Evolutionary conservation across 2,329 filamentous ascomycete species (phyloP).

Genomic region (Rhynchosporium secalis): DNA sequence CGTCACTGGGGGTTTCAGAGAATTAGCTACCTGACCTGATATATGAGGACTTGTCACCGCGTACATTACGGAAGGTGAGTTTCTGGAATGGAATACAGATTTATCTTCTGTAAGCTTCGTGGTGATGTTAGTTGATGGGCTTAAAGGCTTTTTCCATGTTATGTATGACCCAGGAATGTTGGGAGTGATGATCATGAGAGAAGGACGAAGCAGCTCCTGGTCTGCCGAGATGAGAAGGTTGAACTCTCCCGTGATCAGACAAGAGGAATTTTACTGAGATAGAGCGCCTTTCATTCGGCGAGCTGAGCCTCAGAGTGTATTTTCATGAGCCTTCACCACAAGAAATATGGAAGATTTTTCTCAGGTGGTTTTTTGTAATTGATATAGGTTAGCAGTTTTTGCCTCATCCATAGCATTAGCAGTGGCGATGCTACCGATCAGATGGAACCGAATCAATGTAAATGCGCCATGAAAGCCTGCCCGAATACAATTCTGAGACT

Average conservation of each 20-base stretch:
- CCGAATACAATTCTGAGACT: too few relatives aligned
- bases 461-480: too few relatives aligned
- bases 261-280: neutral
- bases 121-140: neutral
- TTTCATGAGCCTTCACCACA: too few relatives aligned
- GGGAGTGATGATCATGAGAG: neutral
- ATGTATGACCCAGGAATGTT: too few relatives aligned
- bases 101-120: neutral
- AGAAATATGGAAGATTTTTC: too few relatives aligned
- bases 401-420: too few relatives aligned
- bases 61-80: neutral
- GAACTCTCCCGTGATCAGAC: neutral
- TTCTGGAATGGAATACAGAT: neutral
- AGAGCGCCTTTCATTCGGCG: too few relatives aligned
- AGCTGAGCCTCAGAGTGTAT: too few relatives aligned
- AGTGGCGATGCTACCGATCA: too few relatives aligned
- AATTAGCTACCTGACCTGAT: neutral
- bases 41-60: neutral
- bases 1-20: neutral
- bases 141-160: neutral
- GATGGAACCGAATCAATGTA: too few relatives aligned
- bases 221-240: neutral
- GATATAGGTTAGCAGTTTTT: too few relatives aligned
- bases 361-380: too few relatives aligned
- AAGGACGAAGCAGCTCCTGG: neutral